Evolutionary conservation across 306 rosid species (phyloP).

Genomic region (Astragalus membranaceus): DNA sequence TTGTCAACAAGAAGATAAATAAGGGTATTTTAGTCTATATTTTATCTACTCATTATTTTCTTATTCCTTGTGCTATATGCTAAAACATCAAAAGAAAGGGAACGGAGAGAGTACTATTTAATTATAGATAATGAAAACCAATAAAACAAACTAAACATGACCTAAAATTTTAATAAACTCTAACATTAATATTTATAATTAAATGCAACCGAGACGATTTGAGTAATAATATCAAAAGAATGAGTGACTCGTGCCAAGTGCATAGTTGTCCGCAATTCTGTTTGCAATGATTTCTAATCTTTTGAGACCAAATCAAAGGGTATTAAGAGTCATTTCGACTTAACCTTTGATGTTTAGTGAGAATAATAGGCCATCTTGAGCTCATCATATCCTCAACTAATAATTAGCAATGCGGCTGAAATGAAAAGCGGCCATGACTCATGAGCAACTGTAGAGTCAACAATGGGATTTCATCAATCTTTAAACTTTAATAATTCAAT

Average conservation of each 20-base stretch:
- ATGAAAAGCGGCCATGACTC: conserved; percentile 25
- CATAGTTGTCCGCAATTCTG: background rate
- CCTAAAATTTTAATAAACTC: no score
- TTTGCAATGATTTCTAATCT: conserved; percentile 10
- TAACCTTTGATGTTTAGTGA: background rate
- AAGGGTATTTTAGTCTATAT: no score
- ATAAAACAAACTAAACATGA: no score
- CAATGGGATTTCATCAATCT: conserved; percentile 2
- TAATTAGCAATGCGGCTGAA: conserved; percentile 18
- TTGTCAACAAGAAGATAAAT: no score
- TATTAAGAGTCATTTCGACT: conserved; percentile 14
- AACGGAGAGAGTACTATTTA: no score
- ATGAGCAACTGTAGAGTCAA: conserved; percentile 21
- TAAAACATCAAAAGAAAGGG: no score
- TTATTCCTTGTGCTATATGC: no score
- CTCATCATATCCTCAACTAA: conserved; percentile 4
- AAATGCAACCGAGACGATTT: background rate
- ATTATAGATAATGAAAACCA: no score
- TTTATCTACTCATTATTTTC: no score
- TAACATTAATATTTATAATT: no score
- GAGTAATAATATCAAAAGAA: background rate
- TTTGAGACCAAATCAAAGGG: conserved; percentile 25
- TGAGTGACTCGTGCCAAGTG: conserved; percentile 4
- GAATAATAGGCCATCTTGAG: background rate
- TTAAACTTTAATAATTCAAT: background rate